Evolutionary conservation across 176 grass and related monocot species (phyloP), one percentile per base, ranked within the genome.

Genomic region (Avena eriantha): DNA sequence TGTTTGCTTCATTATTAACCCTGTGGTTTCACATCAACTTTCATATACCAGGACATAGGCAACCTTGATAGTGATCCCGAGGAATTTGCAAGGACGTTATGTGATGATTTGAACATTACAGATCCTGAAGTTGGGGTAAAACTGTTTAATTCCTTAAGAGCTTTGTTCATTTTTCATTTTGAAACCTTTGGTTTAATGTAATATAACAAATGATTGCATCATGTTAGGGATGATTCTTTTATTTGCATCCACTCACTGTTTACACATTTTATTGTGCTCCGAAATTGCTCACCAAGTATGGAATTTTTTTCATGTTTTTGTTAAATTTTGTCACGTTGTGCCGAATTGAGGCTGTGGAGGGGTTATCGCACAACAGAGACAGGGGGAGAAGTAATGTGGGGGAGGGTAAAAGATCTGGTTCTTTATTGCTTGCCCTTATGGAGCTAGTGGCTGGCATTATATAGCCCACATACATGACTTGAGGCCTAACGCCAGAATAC

Each of bases 111-210:
- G 87, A 90, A 96, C 50, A 91, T 98, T 73, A 69, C 59, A 24
- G 97, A 98, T 82, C 92, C 94, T 69, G 93, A 98, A 98, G 96
- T 98, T 85, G 96, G 88, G 88, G 93, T 98, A 96, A 82, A 60
- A 23, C 34, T 53, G 12, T 19, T 81, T 5, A 19, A 45, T 31
- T 77, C 1, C 11, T 81, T 4, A 58, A 29, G 22, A 43, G 3
- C 49, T 43, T 82, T 48, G 7, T 21, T 31, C 13, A 19, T 47
- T 84, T 11, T 82, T 72, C 1, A 34, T 41, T 63, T 76, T 48
- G n/a, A 4, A 76, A 56, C 10, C 23, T 15, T 69, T 61, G 21
- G 50, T 47, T 49, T 8, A 26, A 17, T 74, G 26, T 74, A 1
- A 24, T 24, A 22, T 48, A 48, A 48, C 2, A 8, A 49, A 26